Evolutionary conservation across 2,329 filamentous ascomycete genomes (phyloP).

Genomic region (Pestalotiopsis sp.): DNA sequence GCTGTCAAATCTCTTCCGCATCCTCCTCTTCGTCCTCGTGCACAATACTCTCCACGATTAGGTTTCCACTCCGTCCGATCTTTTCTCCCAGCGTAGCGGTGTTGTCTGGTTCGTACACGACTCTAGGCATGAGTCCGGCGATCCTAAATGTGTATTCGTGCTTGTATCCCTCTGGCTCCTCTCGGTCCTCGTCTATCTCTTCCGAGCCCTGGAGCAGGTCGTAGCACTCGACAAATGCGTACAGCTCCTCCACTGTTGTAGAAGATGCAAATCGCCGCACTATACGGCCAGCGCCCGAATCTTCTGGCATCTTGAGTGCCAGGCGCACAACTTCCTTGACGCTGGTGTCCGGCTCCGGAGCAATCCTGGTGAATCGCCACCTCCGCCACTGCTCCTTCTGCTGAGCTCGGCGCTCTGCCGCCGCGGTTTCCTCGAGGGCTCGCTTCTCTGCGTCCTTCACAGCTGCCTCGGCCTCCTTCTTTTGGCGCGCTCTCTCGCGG

Average conservation of each 20-base stretch:
- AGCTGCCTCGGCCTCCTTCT: constrained; percentile 73
- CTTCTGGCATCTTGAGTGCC: constrained; percentile 64
- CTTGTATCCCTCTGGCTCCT: constrained; percentile 66
- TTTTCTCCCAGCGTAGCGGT: constrained; percentile 68
- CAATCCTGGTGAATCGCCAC: constrained; percentile 74
- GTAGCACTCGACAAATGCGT: constrained; percentile 94
- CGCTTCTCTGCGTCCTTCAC: constrained; percentile 67
- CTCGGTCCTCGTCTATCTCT: constrained; percentile 24
- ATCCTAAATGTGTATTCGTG: constrained; percentile 86
- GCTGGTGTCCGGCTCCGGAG: constrained; percentile 65
- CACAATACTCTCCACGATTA: constrained; percentile 80
- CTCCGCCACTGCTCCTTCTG: constrained; percentile 69
- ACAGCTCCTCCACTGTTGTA: constrained; percentile 83
- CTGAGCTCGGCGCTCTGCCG: constrained; percentile 51
- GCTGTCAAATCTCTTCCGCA: constrained; percentile 22
- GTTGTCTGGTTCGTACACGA: constrained; percentile 72
- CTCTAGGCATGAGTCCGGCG: constrained; percentile 81
- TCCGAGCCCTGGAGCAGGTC: constrained; percentile 55
- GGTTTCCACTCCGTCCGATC: constrained; percentile 81
- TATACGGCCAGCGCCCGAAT: constrained; percentile 68
- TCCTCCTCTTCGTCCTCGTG: constrained; percentile 34
- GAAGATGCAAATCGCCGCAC: constrained; percentile 72
- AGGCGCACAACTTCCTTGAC: constrained; percentile 73
- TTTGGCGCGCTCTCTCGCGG: constrained; percentile 77
- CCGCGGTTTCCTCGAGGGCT: constrained; percentile 62